phyloP scores from a whole-genome alignment of 148 eudicot species.

The Arbutus unedo region DNA sequence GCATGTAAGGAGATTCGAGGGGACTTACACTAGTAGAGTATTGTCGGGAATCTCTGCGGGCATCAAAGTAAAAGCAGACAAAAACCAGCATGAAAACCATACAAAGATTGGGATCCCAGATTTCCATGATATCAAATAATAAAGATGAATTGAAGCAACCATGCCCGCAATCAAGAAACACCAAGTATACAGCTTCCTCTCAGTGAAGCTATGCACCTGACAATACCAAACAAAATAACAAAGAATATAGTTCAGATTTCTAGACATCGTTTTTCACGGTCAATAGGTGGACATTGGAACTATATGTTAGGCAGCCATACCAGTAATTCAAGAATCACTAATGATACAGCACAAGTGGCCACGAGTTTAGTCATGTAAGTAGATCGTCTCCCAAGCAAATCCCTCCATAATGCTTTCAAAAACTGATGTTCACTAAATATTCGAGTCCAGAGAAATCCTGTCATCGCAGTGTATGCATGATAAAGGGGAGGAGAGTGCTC shows the following conservation, averaged over 20 bases:
- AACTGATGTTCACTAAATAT: conserved; percentile 68
- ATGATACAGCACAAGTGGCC: conserved; percentile 49
- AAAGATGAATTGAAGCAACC: conserved; percentile 57
- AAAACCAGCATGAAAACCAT: conserved; percentile 71
- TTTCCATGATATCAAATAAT: conserved; percentile 45
- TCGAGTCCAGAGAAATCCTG: conserved; percentile 89
- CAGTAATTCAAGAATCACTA: conserved; percentile 77
- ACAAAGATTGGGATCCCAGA: conserved; percentile 61
- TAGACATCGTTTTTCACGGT: neutral
- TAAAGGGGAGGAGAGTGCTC: conserved; percentile 89
- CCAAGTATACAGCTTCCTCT: conserved; percentile 82
- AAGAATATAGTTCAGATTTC: conserved; percentile 12
- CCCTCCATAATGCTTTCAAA: conserved; percentile 61
- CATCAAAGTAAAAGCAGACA: conserved; percentile 89
- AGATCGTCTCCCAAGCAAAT: conserved; percentile 36
- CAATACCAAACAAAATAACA: conserved; percentile 3
- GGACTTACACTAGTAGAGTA: conserved; percentile 81
- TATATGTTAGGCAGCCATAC: conserved; percentile 28
- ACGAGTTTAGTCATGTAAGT: conserved; percentile 46
- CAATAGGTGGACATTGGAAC: conserved; percentile 4
- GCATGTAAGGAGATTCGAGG: conserved; percentile 2
- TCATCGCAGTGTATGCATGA: conserved; percentile 83
- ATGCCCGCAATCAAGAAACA: conserved; percentile 71
- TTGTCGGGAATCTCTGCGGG: conserved; percentile 98
- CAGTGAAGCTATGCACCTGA: conserved; percentile 93